Evolutionary conservation across 2,329 filamentous ascomycete species (phyloP).

Genomic region (Pochonia chlamydosporia): DNA sequence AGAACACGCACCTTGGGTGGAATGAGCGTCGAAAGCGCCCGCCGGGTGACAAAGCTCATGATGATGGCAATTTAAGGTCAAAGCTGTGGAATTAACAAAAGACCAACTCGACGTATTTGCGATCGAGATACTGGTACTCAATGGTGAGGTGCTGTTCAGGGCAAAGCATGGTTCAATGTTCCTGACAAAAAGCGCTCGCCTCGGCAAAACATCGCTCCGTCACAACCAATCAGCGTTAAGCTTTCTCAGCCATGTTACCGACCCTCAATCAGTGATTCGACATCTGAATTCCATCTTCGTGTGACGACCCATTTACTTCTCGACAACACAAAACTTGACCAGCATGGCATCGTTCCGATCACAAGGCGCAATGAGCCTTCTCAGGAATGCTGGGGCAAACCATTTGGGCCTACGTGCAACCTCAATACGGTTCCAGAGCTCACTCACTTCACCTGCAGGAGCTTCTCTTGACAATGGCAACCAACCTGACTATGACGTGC

Average conservation of each 20-base stretch:
- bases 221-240: slow-evolving; percentile 33
- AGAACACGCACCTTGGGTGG: slow-evolving; percentile 79
- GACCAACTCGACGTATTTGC: slow-evolving; percentile 24
- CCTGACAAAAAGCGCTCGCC: slow-evolving; percentile 45
- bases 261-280: slow-evolving; percentile 1
- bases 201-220: slow-evolving; percentile 38
- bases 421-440: slow-evolving; percentile 51
- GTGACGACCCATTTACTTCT: slow-evolving; percentile 12
- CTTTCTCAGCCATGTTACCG: slow-evolving; percentile 14
- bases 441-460: slow-evolving; percentile 36
- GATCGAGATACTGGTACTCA: slow-evolving; percentile 26
- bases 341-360: slow-evolving; percentile 63
- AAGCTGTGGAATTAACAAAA: slow-evolving; percentile 16
- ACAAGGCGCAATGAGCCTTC: slow-evolving; percentile 44
- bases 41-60: slow-evolving; percentile 90
- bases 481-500: slow-evolving; percentile 74
- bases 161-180: slow-evolving; percentile 20
- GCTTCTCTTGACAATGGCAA: slow-evolving; percentile 43
- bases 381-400: slow-evolving; percentile 39
- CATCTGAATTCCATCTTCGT: slow-evolving; percentile 12
- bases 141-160: slow-evolving; percentile 22
- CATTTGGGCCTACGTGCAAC: slow-evolving; percentile 34
- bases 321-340: slow-evolving; percentile 21
- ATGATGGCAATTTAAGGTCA: slow-evolving; percentile 36
- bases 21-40: slow-evolving; percentile 95